Base-by-base conservation (phyloP, 163 green algal species). In the Coccomyxa subellipsoidea region DNA sequence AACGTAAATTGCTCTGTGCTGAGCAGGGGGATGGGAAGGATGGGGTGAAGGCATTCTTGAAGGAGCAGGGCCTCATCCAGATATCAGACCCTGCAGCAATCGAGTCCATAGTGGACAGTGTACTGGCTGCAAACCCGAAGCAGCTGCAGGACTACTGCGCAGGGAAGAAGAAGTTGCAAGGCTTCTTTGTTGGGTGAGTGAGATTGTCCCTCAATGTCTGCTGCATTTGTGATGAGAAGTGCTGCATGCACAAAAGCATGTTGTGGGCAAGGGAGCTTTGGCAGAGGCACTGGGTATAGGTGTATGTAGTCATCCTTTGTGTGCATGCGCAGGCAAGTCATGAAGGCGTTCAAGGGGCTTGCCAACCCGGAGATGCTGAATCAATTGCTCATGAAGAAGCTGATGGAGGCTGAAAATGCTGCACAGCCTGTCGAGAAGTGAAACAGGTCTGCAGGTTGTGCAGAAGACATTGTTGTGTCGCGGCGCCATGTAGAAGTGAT, bases 151-250 rank as follows among this genome's bases (percentile, higher is more conserved):
- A 97, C 85, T 99, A 95, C 89, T 84, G 91, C 0, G 85, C 54
- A 2, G 96, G 96, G 53, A 99, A 99, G 85, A 95, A 87, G 32
- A 99, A 99, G 89, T 89, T 99, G 77, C 89, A 96, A 84, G 96
- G 94, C 38, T 99, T 97, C 89, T 99, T 99, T 89, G 94, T 94
- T 70, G 96, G 96, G 84, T 88, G 88, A 85, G 76, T 27, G 5
- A 0, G 40, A 27, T 31, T 69, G 21, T 59, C n/a, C 47, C 18
- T 40, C 7, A 8, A 39, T 27, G 15, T 15, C 29, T 66, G 76
- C 37, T 80, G 37, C 76, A 36, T 54, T 8, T n/a, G n/a, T 54
- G 8, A 25, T 40, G 9, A 25, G n/a, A 53, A 32, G 8, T 15
- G 29, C n/a, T 35, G 66, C 25, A 9, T 78, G n/a, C 69, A 35